These are phyloP conservation scores for Scutellaria barbata DNA, from an alignment of 257 asterid genomes.

Conservation along the genomic window DNA sequence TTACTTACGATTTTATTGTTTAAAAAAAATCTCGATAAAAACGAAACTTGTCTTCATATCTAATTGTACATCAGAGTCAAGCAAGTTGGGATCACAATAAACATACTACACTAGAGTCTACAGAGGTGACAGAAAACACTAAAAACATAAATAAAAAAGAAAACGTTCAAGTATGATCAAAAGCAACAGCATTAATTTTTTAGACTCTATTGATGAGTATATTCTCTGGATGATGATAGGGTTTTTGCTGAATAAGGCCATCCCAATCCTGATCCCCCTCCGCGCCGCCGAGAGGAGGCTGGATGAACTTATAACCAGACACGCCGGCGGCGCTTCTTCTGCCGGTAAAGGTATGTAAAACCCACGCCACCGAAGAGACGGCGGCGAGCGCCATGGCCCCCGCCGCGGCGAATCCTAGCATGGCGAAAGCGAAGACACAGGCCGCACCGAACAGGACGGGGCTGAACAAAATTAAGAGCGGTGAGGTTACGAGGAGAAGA, in stretches of 20 bases:
- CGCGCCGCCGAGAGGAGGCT: not conserved
- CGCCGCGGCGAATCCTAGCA: constrained; percentile 26
- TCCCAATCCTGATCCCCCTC: constrained; percentile 5
- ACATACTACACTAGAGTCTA: not conserved
- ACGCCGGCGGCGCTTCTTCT: not conserved
- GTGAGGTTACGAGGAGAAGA: constrained; percentile 30
- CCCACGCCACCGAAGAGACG: constrained; percentile 27
- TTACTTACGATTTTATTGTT: no score
- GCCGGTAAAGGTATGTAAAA: not conserved
- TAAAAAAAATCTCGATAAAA: no score
- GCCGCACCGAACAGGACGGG: constrained; percentile 33
- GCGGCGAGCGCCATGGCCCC: constrained; percentile 33
- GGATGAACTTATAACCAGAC: not conserved
- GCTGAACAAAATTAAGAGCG: constrained; percentile 30
- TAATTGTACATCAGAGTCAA: no score
- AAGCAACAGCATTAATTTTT: not conserved
- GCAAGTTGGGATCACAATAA: not conserved
- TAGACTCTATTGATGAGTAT: not conserved
- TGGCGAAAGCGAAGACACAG: constrained; percentile 20
- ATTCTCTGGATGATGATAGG: not conserved
- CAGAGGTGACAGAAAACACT: not conserved
- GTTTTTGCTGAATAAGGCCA: constrained; percentile 2
- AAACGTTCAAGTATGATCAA: not conserved
- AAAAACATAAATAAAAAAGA: not conserved
- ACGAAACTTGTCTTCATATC: no score